Evolutionary conservation across 257 asterid genomes (phyloP), one percentile per base, ranked within the genome.

Genomic region (Ballota nigra): DNA sequence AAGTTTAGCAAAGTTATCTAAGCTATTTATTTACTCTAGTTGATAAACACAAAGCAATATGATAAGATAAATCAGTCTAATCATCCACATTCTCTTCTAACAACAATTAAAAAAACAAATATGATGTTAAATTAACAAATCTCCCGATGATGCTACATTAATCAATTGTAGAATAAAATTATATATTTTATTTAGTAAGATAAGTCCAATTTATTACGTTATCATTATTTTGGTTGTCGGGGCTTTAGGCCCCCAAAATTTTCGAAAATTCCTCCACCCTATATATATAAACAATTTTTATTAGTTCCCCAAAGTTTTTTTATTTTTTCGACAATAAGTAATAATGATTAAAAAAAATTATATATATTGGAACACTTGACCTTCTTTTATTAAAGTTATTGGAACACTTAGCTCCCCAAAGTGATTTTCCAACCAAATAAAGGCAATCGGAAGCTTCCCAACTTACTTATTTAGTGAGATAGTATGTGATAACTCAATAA

Each of bases 41-140:
- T 26, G 66, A 61, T 68, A 29, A 67, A 31, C 73, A 49, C 38
- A 24, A n/a, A 69, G 15, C 57, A 63, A 51, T 61, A 45, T 68
- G 13, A 57, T 26, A 49, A 28, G 60, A 74, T 65, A 49, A 63
- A 36, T 24, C 28, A n/a, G 56, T 45, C 74, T 18, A 63, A 62
- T 59, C 73, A 47, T 12, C 51, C 20, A 38, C 7, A 33, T 16
- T 45, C 3, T 31, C 6, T 58, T 49, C 18, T n/a, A 19, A 9
- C 24, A 41, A 12, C 23, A 68, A 8, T 31, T 63, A 9, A 19
- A 28, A n/a, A 41, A 47, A 18, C 41, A 31, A 29, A 28, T 56
- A n/a, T 23, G 8, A 53, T 40, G 12, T 49, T 52, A 24, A 61
- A 70, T 57, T 66, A 70, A 71, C 71, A 56, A 75, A 66, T 75